Base-by-base conservation (phyloP, 2,329 filamentous ascomycete species). In the Sporothrix globosa region DNA sequence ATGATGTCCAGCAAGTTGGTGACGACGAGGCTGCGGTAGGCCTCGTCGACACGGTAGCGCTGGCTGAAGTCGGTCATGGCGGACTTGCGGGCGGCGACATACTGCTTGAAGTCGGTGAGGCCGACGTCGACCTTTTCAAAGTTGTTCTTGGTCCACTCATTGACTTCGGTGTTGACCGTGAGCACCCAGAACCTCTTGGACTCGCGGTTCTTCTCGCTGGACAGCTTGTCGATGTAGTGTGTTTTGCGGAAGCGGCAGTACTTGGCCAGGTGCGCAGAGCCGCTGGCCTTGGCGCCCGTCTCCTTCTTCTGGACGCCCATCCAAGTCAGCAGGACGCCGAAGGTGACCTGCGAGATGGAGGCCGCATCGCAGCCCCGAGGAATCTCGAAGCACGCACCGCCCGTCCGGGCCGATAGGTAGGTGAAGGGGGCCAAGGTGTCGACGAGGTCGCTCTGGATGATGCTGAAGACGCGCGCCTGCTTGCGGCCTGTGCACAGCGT, bases 1-100 rank as follows among this genome's bases (percentile, higher is more conserved):
- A 86, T 84, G 50, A 86, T 82, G 5, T 78, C 77, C 17, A 73
- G 74, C 5, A 86, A 75, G 69, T 84, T 80, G 10, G 77, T 71
- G 0, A 80, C 74, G 0, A 81, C 83, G 0, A 83, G 71, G 3
- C 69, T 67, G 39, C 78, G 80, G 75, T 85, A 85, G 0, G 65
- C 67, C 0, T 74, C 67, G 67, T 84, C 81, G 4, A 72, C 73
- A 1, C 71, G 67, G 73, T 85, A 86, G 5, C 80, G 78, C 74
- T 80, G 81, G 73, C 73, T 79, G 74, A 79, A 83, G 74, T 80
- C 79, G 44, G 74, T 68, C 10, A 79, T 69, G 1, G 76, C 73
- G 10, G 73, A 73, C 1, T 74, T 74, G 14, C 77, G 73, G 1
- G 72, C 58, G 44, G 74, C 71, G 39, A 81, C 72, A 14, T 75